phyloP scores from a whole-genome alignment of 1,139 yeast species.

The Nakaseomyces kungkrabaensis region DNA sequence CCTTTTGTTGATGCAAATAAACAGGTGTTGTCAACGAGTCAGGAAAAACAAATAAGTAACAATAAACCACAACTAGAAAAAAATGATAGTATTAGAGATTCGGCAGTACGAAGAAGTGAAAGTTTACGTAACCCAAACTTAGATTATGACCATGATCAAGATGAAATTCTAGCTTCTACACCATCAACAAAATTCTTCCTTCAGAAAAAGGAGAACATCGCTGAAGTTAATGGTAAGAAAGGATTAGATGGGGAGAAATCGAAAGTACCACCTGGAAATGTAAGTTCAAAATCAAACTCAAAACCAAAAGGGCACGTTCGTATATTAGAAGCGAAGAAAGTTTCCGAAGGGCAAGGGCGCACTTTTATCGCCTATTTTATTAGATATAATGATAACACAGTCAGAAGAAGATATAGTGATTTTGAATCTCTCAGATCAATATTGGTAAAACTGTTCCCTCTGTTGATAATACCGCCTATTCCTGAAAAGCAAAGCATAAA shows the following conservation, averaged over 20 bases:
- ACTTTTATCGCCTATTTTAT: constrained; percentile 78
- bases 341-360: constrained; percentile 63
- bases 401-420: constrained; percentile 82
- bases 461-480: constrained; percentile 80
- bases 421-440: constrained; percentile 73
- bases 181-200: background rate
- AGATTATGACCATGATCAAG: constrained; percentile 15
- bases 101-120: constrained; percentile 4
- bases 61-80: background rate
- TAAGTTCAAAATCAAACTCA: background rate
- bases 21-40: background rate
- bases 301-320: constrained; percentile 21
- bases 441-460: constrained; percentile 66
- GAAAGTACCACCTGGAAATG: background rate
- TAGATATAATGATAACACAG: constrained; percentile 43
- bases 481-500: constrained; percentile 69
- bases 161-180: constrained; percentile 11
- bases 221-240: background rate
- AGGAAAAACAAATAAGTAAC: background rate
- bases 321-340: constrained; percentile 69
- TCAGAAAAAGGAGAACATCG: background rate
- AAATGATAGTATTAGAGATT: constrained; percentile 4
- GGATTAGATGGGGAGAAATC: background rate
- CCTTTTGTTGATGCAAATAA: constrained; percentile 18
- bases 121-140: constrained; percentile 18